phyloP scores from a whole-genome alignment of 2,329 filamentous ascomycete genomes.

The Arthrobotrys iridis region DNA sequence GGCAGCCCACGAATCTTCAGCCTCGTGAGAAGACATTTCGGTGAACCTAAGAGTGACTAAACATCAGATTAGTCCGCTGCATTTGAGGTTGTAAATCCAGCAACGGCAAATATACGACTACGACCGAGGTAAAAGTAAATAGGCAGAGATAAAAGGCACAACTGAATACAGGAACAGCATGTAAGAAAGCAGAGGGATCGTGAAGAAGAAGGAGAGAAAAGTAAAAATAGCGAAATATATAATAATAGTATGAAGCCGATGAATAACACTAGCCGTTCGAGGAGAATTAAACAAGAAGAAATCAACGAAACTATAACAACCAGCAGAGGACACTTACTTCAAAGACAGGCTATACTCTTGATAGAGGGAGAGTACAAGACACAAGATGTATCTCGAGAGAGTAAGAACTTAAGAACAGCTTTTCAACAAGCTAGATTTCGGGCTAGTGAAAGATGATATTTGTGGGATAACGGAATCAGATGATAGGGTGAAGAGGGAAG shows the following conservation, averaged over 20 bases:
- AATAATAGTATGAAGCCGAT: too few relatives aligned
- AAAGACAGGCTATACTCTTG: not conserved
- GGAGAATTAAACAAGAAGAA: too few relatives aligned
- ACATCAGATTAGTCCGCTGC: not conserved
- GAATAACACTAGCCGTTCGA: too few relatives aligned
- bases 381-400: not conserved
- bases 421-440: not conserved
- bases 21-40: conserved; percentile 22
- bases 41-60: not conserved
- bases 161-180: too few relatives aligned
- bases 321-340: not conserved
- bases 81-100: too few relatives aligned
- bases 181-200: too few relatives aligned
- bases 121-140: not conserved
- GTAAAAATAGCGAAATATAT: too few relatives aligned
- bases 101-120: not conserved
- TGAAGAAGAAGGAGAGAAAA: too few relatives aligned
- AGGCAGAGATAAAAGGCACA: not conserved
- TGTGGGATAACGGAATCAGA: not conserved
- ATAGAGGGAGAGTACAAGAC: not conserved
- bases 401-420: not conserved
- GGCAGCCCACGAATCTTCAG: conserved; percentile 21
- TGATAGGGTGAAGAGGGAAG: conserved; percentile 7
- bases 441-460: not conserved
- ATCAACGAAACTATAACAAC: not conserved